These are phyloP conservation scores for Penstemon davidsonii DNA, from an alignment of 257 asterid species.

Conservation along the genomic window DNA sequence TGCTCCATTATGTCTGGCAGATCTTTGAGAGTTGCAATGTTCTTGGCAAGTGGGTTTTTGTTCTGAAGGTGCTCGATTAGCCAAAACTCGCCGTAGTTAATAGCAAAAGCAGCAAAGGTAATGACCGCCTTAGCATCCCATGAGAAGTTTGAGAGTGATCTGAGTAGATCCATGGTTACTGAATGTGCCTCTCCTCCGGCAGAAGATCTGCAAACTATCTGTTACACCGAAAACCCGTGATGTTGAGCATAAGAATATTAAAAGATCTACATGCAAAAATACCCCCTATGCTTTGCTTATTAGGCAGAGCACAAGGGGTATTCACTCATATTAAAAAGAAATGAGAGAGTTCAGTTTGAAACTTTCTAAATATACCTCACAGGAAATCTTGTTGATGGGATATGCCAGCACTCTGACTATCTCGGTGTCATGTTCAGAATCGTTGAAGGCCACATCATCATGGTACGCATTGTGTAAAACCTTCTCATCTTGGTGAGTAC, in stretches of 20 bases:
- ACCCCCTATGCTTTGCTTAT: too few relatives aligned
- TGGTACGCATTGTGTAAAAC: conserved; percentile 28
- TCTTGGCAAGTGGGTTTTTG: conserved; percentile 44
- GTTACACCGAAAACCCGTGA: conserved; percentile 10
- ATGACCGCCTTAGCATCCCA: conserved; percentile 73
- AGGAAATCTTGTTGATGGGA: conserved; percentile 62
- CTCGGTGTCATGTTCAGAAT: conserved; percentile 46
- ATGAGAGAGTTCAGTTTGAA: background rate
- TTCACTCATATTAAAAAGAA: too few relatives aligned
- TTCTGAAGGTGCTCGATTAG: conserved; percentile 50
- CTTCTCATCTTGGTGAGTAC: conserved; percentile 39
- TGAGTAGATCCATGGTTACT: conserved; percentile 48
- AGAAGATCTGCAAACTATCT: conserved; percentile 52
- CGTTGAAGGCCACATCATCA: conserved; percentile 26
- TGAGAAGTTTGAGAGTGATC: conserved; percentile 41
- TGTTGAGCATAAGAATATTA: background rate
- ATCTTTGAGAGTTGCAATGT: conserved; percentile 58
- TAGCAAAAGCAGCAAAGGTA: conserved; percentile 51
- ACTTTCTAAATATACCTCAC: conserved; percentile 51
- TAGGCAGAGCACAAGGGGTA: too few relatives aligned
- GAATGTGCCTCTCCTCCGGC: conserved; percentile 52
- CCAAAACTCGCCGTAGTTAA: conserved; percentile 75
- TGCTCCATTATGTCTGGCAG: conserved; percentile 36
- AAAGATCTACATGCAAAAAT: too few relatives aligned
- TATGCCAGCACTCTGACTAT: conserved; percentile 53